phyloP scores from a whole-genome alignment of 257 asterid species.

The Scutellaria galericulata region DNA sequence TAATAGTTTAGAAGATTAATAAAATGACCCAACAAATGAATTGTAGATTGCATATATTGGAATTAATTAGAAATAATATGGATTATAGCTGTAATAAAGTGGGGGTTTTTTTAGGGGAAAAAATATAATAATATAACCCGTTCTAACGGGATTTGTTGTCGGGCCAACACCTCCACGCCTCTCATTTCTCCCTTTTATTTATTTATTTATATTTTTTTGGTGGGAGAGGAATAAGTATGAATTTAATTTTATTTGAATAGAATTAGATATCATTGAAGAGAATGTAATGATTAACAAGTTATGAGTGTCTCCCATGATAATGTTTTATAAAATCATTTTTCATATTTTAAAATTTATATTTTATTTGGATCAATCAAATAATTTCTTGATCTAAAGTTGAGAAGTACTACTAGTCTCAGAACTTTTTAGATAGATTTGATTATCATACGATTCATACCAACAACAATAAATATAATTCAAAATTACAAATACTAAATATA shows the following conservation, averaged over 20 bases:
- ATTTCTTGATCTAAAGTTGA: too few relatives aligned
- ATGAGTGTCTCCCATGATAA: neutral
- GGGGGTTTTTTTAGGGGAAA: too few relatives aligned
- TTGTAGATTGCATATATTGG: neutral
- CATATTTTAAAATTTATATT: too few relatives aligned
- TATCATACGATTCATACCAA: too few relatives aligned
- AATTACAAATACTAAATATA: too few relatives aligned
- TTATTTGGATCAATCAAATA: too few relatives aligned
- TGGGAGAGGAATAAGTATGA: neutral
- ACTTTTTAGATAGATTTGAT: too few relatives aligned
- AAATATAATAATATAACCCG: neutral
- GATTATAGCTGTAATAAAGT: too few relatives aligned
- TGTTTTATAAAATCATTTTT: too few relatives aligned
- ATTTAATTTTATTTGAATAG: neutral
- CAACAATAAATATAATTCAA: too few relatives aligned
- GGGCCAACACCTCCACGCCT: neutral
- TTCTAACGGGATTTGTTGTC: slow-evolving; percentile 43
- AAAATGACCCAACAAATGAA: neutral
- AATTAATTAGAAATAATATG: neutral
- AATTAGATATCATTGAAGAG: neutral
- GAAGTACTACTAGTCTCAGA: too few relatives aligned
- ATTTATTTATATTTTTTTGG: neutral
- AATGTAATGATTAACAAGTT: neutral
- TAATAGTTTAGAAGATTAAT: too few relatives aligned
- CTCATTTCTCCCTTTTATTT: neutral